Base-by-base conservation (phyloP, 495 filamentous ascomycete genomes). In the Xylaria telfairii region DNA sequence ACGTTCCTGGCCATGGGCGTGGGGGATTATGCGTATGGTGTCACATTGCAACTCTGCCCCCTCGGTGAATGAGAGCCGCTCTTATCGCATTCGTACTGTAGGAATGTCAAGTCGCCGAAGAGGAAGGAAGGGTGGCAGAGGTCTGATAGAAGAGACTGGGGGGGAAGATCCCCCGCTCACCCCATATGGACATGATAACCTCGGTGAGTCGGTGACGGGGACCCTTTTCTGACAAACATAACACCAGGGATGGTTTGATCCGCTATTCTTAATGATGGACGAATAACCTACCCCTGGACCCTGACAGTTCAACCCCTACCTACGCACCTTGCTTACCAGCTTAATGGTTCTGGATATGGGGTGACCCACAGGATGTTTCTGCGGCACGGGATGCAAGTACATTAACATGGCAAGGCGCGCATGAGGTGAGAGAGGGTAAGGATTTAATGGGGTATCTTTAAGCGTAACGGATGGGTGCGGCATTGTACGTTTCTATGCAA, bases 191-290 rank as follows among this genome's bases (percentile, higher is more conserved):
- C 42, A 34, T 47, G 32, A 42, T 5, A 66, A 42, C 62, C 60
- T 65, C 64, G 64, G 64, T 66, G 44, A 66, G 34, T 54, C 47
- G 46, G 47, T 42, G 64, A 66, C 21, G 47, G 41, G 42, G 62
- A n/a, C 42, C n/a, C n/a, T 15, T 64, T 46, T 64, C 61, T 63
- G 24, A 64, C 62, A 21, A 51, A 65, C 62, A 51, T 9, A 49
- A 64, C 61, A 28, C 26, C 24, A 21, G 24, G 30, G 42, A 24
- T 47, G 44, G 62, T 32, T 44, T 65, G 44, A 65, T 47, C 15
- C 21, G 28, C 62, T 42, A 34, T 41, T 66, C 6, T 53, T 66
- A 19, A 39, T 15, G 46, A 53, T 26, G 3, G 30, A 41, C 57
- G 57, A 21, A 37, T 39, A 24, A 24, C 54, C 15, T 3, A 24